Conservation (phyloP, 106 monocot species). For the Acorus calamus region DNA sequence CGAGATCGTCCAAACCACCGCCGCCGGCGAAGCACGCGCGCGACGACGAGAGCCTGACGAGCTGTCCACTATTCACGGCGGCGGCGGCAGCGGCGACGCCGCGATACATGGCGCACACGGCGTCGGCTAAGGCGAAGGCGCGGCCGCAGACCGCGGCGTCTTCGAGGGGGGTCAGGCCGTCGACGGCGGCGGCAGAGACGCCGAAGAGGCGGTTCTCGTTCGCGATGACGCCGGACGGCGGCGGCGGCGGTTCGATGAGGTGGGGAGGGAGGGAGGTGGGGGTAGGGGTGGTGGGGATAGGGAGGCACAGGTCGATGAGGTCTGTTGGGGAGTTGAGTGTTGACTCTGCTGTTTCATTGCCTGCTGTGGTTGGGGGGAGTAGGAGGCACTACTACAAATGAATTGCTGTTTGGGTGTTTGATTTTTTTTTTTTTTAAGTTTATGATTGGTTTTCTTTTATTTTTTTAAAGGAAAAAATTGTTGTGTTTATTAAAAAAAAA, state of each 20-base stretch:
- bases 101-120: constrained; percentile 77
- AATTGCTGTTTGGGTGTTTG: no score
- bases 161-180: no score
- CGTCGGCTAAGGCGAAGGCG: constrained; percentile 71
- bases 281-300: background rate
- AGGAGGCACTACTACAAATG: no score
- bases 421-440: no score
- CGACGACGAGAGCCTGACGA: constrained; percentile 80
- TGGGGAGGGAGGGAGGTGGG: constrained; percentile 12
- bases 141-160: background rate
- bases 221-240: constrained; percentile 6
- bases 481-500: no score
- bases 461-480: no score
- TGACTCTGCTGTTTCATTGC: constrained; percentile 68
- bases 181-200: background rate
- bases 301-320: constrained; percentile 39
- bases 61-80: constrained; percentile 47
- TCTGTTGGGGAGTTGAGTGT: constrained; percentile 55
- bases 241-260: constrained; percentile 33
- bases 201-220: constrained; percentile 40
- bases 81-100: constrained; percentile 16
- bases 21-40: background rate
- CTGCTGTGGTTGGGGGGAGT: constrained; percentile 48
- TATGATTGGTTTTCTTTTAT: no score
- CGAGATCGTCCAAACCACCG: background rate